Base-by-base conservation (phyloP, 306 rosid species). In the Corylus americana region DNA sequence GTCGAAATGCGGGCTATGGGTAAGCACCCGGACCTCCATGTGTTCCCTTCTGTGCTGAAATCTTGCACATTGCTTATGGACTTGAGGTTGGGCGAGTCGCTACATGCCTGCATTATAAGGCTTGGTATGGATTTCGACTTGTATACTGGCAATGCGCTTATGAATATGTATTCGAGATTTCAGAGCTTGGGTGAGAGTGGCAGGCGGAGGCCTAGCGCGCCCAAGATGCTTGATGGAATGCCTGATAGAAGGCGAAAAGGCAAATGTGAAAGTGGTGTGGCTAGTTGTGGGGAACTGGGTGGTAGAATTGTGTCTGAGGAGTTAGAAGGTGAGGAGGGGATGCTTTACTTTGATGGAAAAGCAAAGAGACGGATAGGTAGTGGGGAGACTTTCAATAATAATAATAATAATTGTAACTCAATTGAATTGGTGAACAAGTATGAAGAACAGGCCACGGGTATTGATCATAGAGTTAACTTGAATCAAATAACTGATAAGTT, bases 1-100 rank as follows among this genome's bases (percentile, higher is more conserved):
- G 72, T 79, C 13, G 20, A 74, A 76, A 91, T 92, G 98, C 83
- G 89, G 58, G 82, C 87, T 58, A 55, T 73, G 16, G 79, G 86
- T 7, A 14, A 50, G 11, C 51, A 61, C 73, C 93, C 95, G 3
- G 84, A 88, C 77, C 84, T 68, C 70, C 89, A 89, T 29, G 71
- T 94, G 1, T 92, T 89, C 79, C 98, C 97, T 78, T 85, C 97
- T 22, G 88, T 92, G 44, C 82, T 92, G 8, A 91, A 90, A 85
- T 91, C 97, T 0, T 91, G 97, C 70, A 79, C 92, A 0, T 77
- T 86, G 78, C 55, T 89, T 55, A 71, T 74, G 83, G 85, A 88
- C 76, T 73, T 82, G 66, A 72, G 74, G 70, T 80, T 94, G 57
- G 94, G 92, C 14, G 84, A 39, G 64, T 86, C 97, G 0, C 77